Evolutionary conservation across 495 filamentous ascomycete species (phyloP), one percentile per base, ranked within the genome.

Genomic region (Lasiosphaeria hispida): DNA sequence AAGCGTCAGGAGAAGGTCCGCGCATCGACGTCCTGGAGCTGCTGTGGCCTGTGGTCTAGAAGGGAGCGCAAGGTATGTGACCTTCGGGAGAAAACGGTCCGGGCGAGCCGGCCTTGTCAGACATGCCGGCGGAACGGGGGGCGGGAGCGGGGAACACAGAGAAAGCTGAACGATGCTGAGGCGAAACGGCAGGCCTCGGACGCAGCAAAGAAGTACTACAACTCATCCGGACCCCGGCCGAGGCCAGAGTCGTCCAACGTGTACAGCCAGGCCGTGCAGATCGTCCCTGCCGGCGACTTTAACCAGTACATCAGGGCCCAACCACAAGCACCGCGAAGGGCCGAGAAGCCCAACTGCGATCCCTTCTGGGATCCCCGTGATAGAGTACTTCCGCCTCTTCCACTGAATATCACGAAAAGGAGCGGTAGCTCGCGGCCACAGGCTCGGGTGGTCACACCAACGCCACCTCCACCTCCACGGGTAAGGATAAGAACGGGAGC

Each of bases 221-320:
- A 30, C 23, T 30, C 23, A 30, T 30, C 23, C 23, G 23, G 5
- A 30, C 23, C 23, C 5, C 23, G 23, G 23, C 23, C 23, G 23
- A 30, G 23, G 23, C 23, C 23, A 2, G 23, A 30, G 23, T 30
- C 23, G 23, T 30, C 23, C 23, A 30, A 30, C 5, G 23, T 56
- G 13, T 48, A 48, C 15, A 37, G 41, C 10, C 18, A 56, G 19
- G 53, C 35, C 10, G 19, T 39, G 9, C 53, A 40, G 18, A 23
- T 56, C 5, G 34, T 48, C 23, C 53, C 53, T 18, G 7, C 23
- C 19, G 41, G 48, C 10, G 34, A 56, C 18, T 56, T 56, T 23
- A 39, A 56, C 14, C 48, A 6, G 11, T 23, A 38, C 15, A 56
- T 30, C 5, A 30, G 23, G 23, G 23, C 23, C 23, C 23, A 30